These are phyloP conservation scores for Ustilago bromivora DNA, from an alignment of 1,284 basidiomycete species.

Conservation along the genomic window DNA sequence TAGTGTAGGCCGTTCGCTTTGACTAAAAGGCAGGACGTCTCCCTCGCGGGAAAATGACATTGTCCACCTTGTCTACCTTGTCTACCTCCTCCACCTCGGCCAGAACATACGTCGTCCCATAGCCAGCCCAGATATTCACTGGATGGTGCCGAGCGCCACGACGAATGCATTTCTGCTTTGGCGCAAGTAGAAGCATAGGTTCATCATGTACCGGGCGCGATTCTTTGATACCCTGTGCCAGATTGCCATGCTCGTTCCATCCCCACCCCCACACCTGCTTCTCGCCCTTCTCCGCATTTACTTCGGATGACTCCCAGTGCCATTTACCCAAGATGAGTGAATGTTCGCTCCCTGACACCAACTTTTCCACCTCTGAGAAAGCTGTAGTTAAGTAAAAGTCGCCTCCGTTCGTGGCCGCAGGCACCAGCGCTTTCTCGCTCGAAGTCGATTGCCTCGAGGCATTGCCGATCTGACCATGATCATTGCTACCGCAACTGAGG, in stretches of 20 bases:
- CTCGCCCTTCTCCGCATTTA: not conserved
- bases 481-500: slow-evolving; percentile 39
- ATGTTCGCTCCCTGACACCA: slow-evolving; percentile 58
- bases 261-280: slow-evolving; percentile 48
- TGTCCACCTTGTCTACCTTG: no score
- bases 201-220: slow-evolving; percentile 40
- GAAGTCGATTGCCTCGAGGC: not conserved
- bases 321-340: slow-evolving; percentile 32
- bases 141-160: slow-evolving; percentile 7
- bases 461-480: slow-evolving; percentile 39
- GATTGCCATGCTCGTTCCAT: slow-evolving; percentile 59
- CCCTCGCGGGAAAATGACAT: no score
- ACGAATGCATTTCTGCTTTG: not conserved
- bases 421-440: slow-evolving; percentile 2
- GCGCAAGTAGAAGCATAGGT: slow-evolving; percentile 10
- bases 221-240: slow-evolving; percentile 39
- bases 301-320: not conserved
- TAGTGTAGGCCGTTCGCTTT: no score
- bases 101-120: slow-evolving; percentile 51
- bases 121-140: slow-evolving; percentile 45
- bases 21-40: no score
- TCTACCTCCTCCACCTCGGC: slow-evolving; percentile 2
- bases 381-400: slow-evolving; percentile 12
- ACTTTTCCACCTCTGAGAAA: slow-evolving; percentile 12
- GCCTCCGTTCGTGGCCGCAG: not conserved